Evolutionary conservation across 2,329 filamentous ascomycete genomes (phyloP), one percentile per base, ranked within the genome.

Genomic region (Xylaria polymorpha): DNA sequence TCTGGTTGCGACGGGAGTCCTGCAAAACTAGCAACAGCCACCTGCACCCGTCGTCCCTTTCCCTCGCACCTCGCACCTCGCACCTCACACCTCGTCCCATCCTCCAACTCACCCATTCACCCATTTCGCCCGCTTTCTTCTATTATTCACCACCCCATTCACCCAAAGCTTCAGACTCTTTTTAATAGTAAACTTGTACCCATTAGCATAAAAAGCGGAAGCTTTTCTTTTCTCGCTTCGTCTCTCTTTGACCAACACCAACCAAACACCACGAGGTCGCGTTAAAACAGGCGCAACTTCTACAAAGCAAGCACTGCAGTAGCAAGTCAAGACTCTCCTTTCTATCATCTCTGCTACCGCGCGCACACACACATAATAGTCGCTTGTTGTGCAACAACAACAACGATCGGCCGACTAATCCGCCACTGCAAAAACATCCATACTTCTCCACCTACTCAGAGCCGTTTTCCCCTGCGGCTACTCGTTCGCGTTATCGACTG

Each of bases 221-320:
- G 61, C 59, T 70, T 64, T 63, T 67, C 60, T 59, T 73, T 72
- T 72, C 72, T 72, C 67, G 62, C 67, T 35, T 22, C 58, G 25
- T 61, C 55, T 43, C 41, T 48, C 22, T 39, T 55, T 63, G 43
- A 32, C 50, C n/a, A n/a, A n/a, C n/a, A n/a, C 32, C 61, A 22
- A 15, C 32, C 32, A 44, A 58, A 25, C 62, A 29, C 56, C 46
- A 53, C 58, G 3, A 39, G 43, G 32, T 18, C 20, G 35, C 68
- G 14, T 64, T 44, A 22, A 41, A 55, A 41, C 41, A 60, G 48
- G n/a, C 66, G 56, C 56, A 44, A 37, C 53, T 32, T 39, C 50
- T 39, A 43, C 58, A 29, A 35, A 44, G 44, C 66, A 66, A 68
- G 41, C 25, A 44, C 39, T 20, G 39, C 56, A 59, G 61, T 66